Base-by-base conservation (phyloP, 164 flowering plant genomes). In the Paratinospora sagittata region DNA sequence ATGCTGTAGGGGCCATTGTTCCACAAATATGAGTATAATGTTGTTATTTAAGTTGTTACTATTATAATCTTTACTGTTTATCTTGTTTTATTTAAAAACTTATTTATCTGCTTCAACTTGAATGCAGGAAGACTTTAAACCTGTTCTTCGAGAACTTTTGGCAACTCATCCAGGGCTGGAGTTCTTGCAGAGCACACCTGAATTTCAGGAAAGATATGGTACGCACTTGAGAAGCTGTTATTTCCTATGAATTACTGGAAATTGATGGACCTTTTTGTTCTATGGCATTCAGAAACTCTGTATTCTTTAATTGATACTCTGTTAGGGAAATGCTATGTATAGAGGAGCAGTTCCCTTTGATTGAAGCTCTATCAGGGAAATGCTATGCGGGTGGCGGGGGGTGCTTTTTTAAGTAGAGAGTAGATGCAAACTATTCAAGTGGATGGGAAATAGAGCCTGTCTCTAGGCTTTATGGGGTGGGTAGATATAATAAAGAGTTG, bases 191-290 rank as follows among this genome's bases (percentile, higher is more conserved):
- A 90, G 82, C 76, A 93, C 97, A 27, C 96, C 97, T 19, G 98
- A 93, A 77, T 96, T 93, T 84, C 97, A 93, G 77, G 96, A 96
- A 75, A 85, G 98, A 96, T 96, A 96, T 81, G 99, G 99, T 93
- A 79, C 30, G 63, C 16, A 34, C 47, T 36, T 33, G 12, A 55
- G 16, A 19, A 61, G 5, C n/a, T 43, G 49, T 12, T 23, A 26
- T 61, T 8, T 41, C 34, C 13, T 11, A 41, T 55, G 12, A 49
- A 19, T 1, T 24, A 27, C 21, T 36, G 67, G 67, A 16, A 21
- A 66, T 12, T 11, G 13, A 8, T 12, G 41, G 23, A 39, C 3
- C 0, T 30, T 43, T 41, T 66, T 27, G 13, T 27, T 11, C 63
- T 61, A 24, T 12, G n/a, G 34, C 34, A 30, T 30, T 30, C 34